Evolutionary conservation across 306 rosid species (phyloP), one percentile per base, ranked within the genome.

Genomic region (Rosa lucieae): DNA sequence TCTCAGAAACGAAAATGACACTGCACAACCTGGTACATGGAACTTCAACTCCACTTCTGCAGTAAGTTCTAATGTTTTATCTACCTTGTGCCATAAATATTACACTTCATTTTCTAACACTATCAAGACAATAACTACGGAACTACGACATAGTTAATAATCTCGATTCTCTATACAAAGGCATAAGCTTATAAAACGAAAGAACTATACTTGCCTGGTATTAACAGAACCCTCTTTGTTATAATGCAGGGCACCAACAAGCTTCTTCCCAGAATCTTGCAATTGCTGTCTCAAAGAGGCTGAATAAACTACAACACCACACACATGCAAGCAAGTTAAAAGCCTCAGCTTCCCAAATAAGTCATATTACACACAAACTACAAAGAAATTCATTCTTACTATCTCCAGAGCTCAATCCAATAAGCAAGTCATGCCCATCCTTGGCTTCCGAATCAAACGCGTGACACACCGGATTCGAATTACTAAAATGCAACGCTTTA

Each of bases 241-340:
- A 83, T 96, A 93, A 85, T 96, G 98, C 51, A 87, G 97, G 68
- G 96, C 96, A 52, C 97, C 96, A 48, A 93, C 96, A 83, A 96
- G 92, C 90, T 93, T 96, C 85, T 93, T 96, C 62, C 99, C 98
- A 72, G 89, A 93, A 86, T 96, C 99, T 91, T 93, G 99, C 82
- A 96, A 87, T 85, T 96, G 99, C 76, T 93, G 99, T 85, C 98
- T 91, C 90, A 96, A 89, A 78, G 99, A 96, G 47, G 87, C 92
- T 8, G 98, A 90, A 90, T 96, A 93, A 73, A 96, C 99, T 96
- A 81, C 91, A 90, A 86, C 80, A 78, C 80, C 51, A 79, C 75
- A 85, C 61, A 47, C 10, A 63, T 11, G 18, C 20, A 76, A 63
- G 18, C 79, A 47, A 11, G 62, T 76, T 48, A 63, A 3, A 12